These are phyloP conservation scores for Naegleria lovaniensis DNA, from an alignment of 208 protist genomes.

Conservation along the genomic window DNA sequence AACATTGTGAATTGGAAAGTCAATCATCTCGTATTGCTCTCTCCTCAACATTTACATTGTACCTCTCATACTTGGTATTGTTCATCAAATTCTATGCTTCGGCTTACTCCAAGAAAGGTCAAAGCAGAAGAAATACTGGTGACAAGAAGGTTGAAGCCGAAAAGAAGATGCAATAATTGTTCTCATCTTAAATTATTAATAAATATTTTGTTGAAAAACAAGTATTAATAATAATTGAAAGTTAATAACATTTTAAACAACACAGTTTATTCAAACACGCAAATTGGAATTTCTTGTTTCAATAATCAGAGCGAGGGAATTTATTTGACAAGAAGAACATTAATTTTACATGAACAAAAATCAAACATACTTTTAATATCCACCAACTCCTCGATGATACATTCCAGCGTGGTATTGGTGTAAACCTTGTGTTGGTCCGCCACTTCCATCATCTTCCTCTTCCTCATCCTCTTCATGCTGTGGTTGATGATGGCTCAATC, in stretches of 20 bases:
- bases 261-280: too few relatives aligned
- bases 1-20: neutral
- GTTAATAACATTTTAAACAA: too few relatives aligned
- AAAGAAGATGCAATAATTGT: neutral
- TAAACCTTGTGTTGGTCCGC: neutral
- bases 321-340: neutral
- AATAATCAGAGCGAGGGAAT: neutral
- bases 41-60: neutral
- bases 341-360: neutral
- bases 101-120: neutral
- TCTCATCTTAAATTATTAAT: neutral
- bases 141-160: neutral
- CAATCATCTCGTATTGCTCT: neutral
- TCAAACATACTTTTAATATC: neutral
- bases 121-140: neutral
- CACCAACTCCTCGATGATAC: neutral
- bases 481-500: neutral
- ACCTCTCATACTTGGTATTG: neutral
- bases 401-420: neutral
- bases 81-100: slow-evolving; percentile 3
- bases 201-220: too few relatives aligned
- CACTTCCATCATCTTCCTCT: neutral
- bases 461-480: neutral
- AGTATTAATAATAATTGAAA: too few relatives aligned
- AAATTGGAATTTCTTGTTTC: too few relatives aligned